Evolutionary conservation across 1,139 yeast genomes (phyloP), one percentile per base, ranked within the genome.

Genomic region (Pichia norvegensis): DNA sequence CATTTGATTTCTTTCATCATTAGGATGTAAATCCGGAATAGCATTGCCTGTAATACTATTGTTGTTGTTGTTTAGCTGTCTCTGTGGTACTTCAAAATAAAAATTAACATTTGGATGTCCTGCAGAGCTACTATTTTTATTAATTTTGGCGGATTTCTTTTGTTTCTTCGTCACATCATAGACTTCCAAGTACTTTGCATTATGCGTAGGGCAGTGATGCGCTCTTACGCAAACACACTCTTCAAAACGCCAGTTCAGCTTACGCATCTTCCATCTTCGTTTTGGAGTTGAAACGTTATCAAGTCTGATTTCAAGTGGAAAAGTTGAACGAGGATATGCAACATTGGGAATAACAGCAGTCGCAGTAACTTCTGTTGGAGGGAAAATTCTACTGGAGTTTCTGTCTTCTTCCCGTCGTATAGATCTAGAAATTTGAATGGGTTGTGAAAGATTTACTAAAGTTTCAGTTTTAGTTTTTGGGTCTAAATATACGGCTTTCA

Each of bases 251-350:
- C 98, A 92, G 48, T 73, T 74, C 44, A 92, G 65, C 62, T 88
- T 85, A 45, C 97, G 74, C 90, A 94, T 82, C 63, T 95, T 75
- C 98, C 98, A 92, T 53, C 97, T 73, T 53, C 88, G 72, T 14
- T 66, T 68, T 17, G 61, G 56, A 36, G 72, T 67, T 1, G 82
- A 77, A 25, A 92, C 76, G 49, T 95, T 92, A 54, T 88, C 95
- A 55, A 94, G 66, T 52, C 81, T 78, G 58, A 92, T 68, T 58
- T 88, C 97, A 29, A 92, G 72, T 0, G 94, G 84, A 59, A 92
- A 86, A 0, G 81, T 72, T 0, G 95, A 84, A 57, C 85, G 83
- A 11, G 98, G 98, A 61, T 85, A 85, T 20, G 86, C 76, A 16
- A 87, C 95, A 52, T 85, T 85, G 2, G 98, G 98, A 41, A 92